A percentile compares a stretch with the other conserved stretches of the same genome.
Conservation (phyloP, 2,329 filamentous ascomycete species). For the Fusarium sp. region DNA sequence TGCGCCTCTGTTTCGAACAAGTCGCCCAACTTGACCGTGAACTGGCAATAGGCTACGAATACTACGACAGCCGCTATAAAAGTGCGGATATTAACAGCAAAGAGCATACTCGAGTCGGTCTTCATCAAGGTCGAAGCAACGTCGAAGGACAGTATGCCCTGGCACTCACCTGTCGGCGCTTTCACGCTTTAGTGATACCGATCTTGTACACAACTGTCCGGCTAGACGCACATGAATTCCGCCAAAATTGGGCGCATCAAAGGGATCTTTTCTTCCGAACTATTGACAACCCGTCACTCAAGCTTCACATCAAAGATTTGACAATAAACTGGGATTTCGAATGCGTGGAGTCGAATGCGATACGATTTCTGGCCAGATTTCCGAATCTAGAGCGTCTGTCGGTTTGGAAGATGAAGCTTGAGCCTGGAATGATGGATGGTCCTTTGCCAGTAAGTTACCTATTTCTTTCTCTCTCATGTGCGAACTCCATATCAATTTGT, state of each 20-base stretch:
- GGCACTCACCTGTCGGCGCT: neutral
- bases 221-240: neutral
- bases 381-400: neutral
- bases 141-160: neutral
- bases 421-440: neutral
- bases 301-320: neutral
- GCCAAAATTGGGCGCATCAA: neutral
- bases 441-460: neutral
- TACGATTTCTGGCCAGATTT: neutral
- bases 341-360: neutral
- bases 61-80: neutral
- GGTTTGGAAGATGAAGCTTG: neutral
- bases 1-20: neutral
- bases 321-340: neutral
- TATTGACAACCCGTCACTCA: neutral
- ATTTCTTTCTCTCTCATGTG: too few species aligned
- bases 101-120: neutral
- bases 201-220: neutral
- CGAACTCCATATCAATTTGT: too few species aligned
- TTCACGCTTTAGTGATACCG: neutral
- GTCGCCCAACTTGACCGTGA: neutral
- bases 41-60: neutral
- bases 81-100: neutral
- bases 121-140: neutral
- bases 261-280: neutral